Conservation (phyloP, 805 yeast species). For the Zygosaccharomyces pseudorouxii region DNA sequence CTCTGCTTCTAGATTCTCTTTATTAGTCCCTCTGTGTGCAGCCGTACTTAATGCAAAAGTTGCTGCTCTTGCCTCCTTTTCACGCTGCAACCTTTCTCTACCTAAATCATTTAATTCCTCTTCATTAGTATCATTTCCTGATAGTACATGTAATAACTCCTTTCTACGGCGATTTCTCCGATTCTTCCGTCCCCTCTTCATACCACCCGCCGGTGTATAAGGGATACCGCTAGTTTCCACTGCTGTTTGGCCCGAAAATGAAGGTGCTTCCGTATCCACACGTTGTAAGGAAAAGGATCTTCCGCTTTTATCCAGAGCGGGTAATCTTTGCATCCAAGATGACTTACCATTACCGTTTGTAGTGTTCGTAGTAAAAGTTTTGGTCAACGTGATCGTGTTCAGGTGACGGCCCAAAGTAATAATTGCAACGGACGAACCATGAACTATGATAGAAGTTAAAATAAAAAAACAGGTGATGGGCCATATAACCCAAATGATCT, state of each 20-base stretch:
- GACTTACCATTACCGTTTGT: slow-evolving; percentile 52
- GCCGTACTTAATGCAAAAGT: slow-evolving; percentile 39
- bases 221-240: slow-evolving; percentile 62
- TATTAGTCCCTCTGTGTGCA: slow-evolving; percentile 14
- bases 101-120: slow-evolving; percentile 31
- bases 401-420: slow-evolving; percentile 74
- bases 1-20: slow-evolving; percentile 8
- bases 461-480: slow-evolving; percentile 78
- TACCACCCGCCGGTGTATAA: slow-evolving; percentile 72
- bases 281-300: slow-evolving; percentile 78
- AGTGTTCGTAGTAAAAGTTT: slow-evolving; percentile 75
- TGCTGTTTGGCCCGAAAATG: slow-evolving; percentile 30
- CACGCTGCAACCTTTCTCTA: slow-evolving; percentile 38
- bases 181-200: slow-evolving; percentile 46
- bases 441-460: slow-evolving; percentile 77
- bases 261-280: slow-evolving; percentile 60
- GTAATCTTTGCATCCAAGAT: slow-evolving; percentile 82
- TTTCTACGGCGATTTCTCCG: slow-evolving; percentile 32
- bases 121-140: slow-evolving; percentile 19
- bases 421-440: slow-evolving; percentile 85
- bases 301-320: slow-evolving; percentile 61
- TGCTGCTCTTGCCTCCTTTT: slow-evolving; percentile 42
- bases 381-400: slow-evolving; percentile 87
- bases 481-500: slow-evolving; percentile 65
- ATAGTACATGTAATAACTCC: slow-evolving; percentile 22